Evolutionary conservation across 2,329 filamentous ascomycete genomes (phyloP).

Genomic region (Curvularia lunata): DNA sequence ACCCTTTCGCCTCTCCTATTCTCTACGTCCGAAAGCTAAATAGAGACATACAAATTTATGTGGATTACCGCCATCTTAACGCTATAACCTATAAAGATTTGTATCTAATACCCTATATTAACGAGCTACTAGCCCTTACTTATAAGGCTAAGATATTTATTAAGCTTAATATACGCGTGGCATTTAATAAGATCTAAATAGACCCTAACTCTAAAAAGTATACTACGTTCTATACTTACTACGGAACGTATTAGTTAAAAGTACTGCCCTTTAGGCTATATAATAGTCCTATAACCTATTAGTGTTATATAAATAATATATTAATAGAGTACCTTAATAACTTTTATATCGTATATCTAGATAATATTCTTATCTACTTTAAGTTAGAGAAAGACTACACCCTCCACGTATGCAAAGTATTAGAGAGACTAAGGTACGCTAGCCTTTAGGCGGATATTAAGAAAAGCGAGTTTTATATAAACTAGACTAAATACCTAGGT

Average conservation of each 20-base stretch:
- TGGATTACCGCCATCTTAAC: neutral
- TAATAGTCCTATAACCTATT: no score
- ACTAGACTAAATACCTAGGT: neutral
- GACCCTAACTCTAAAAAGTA: neutral
- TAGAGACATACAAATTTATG: neutral
- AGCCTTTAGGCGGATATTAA: neutral
- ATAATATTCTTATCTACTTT: no score
- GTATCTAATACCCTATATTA: neutral
- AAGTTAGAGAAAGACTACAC: no score
- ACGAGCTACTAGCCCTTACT: neutral
- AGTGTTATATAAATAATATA: no score
- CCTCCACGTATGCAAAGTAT: no score
- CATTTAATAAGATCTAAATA: neutral
- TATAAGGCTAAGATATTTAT: neutral
- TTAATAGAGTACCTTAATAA: no score
- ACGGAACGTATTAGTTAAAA: no score
- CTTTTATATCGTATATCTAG: no score
- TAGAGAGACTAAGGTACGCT: neutral
- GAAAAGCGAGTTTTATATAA: neutral
- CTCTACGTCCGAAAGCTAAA: neutral
- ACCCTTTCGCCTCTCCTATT: no score
- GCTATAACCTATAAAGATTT: neutral
- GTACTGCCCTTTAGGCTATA: no score
- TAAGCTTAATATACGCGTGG: neutral
- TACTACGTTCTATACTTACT: neutral